Evolutionary conservation across 2,329 filamentous ascomycete species (phyloP), one percentile per base, ranked within the genome.

Genomic region (Coleophoma eucalyptorum): DNA sequence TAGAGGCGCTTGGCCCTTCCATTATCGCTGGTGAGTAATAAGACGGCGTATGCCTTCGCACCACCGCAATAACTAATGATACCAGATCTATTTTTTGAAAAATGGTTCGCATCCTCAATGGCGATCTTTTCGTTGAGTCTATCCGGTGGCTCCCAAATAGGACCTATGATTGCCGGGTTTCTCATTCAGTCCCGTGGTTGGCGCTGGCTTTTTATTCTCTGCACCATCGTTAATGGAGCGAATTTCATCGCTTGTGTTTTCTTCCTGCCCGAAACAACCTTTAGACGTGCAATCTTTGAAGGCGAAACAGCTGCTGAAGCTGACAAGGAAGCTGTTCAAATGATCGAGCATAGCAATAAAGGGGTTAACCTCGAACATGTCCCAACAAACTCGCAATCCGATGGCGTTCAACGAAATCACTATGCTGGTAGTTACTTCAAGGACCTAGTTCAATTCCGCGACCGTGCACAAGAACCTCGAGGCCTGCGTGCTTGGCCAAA

Each of bases 141-240:
- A 13, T 64, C 65, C 6, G 64, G 61, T 20, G 67, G 66, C 1
- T 65, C 66, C 2, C 65, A 68, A 49, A 55, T 69, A 21, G 66
- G 66, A 1, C 67, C 67, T 3, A 53, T 69, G 15, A 67, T 69
- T 38, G 64, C 64, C 2, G 67, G 67, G 3, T 69, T 61, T 41
- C 55, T 70, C 3, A 65, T 68, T 12, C 42, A 59, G 20, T 57
- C 61, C 11, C 57, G 56, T 31, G 68, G 68, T n/a, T 69, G 67
- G 67, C 56, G 67, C 12, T 70, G 66, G 66, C 67, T 66, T 49
- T 69, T 68, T 52, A 67, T 65, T 31, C 58, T 69, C 18, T 65
- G 62, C 43, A 51, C 62, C 4, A 69, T 69, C 35, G 50, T 69
- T 12, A 61, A 54, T 13, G 62, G 55, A 1, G 53, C 59, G 18